Percentiles rank a stretch among this genome's conserved stretches.
Evolutionary conservation across 2,329 filamentous ascomycete species (phyloP).

Genomic region (Verticillium tricorpus): DNA sequence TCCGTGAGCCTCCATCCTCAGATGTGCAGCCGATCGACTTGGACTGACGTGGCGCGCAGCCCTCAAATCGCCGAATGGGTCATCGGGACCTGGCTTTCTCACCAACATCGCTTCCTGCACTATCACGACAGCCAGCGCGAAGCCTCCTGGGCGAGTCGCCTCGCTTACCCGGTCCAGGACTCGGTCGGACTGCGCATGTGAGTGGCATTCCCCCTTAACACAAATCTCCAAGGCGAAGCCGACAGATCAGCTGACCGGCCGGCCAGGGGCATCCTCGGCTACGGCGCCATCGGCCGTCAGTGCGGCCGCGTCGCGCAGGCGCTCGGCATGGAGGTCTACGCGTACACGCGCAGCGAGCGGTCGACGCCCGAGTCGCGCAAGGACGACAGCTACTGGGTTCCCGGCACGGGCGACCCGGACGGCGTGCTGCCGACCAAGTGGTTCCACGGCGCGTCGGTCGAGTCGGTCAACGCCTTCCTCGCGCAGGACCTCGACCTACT

Average conservation of each 20-base stretch:
- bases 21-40: neutral
- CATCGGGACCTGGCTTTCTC: slow-evolving; percentile 44
- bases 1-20: slow-evolving; percentile 25
- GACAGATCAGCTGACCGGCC: neutral
- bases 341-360: slow-evolving; percentile 70
- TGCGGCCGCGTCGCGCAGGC: slow-evolving; percentile 54
- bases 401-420: slow-evolving; percentile 55
- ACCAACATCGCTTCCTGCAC: slow-evolving; percentile 39
- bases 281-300: slow-evolving; percentile 51
- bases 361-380: slow-evolving; percentile 58
- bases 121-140: slow-evolving; percentile 40
- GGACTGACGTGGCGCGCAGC: slow-evolving; percentile 20
- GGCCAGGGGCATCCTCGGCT: slow-evolving; percentile 46
- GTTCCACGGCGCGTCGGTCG: slow-evolving; percentile 41
- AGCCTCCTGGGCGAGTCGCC: slow-evolving; percentile 36
- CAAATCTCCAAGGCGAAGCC: neutral
- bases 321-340: slow-evolving; percentile 68
- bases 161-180: slow-evolving; percentile 30
- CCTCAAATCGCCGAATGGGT: slow-evolving; percentile 57
- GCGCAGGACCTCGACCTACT: slow-evolving; percentile 46
- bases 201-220: slow-evolving; percentile 14
- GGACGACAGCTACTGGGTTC: slow-evolving; percentile 64
- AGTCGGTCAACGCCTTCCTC: slow-evolving; percentile 46
- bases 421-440: slow-evolving; percentile 44
- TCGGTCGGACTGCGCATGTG: slow-evolving; percentile 45